Evolutionary conservation across 106 monocot genomes (phyloP).

Genomic region (Dendrobium officinale): DNA sequence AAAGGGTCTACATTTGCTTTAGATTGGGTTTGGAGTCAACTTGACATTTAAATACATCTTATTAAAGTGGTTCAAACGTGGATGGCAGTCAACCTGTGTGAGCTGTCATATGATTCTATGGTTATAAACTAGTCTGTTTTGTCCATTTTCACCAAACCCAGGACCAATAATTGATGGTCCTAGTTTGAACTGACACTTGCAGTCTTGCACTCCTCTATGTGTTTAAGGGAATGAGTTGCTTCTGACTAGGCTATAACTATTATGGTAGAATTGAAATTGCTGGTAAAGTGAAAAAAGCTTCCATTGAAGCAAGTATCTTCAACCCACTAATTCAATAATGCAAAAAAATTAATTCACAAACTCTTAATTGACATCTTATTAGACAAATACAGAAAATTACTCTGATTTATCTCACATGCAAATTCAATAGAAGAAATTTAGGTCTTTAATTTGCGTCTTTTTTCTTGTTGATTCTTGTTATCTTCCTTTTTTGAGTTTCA

Average conservation of each 20-base stretch:
- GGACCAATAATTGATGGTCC: not conserved
- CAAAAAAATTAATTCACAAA: too few species aligned
- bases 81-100: too few species aligned
- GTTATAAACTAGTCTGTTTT: not conserved
- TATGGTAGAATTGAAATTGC: too few species aligned
- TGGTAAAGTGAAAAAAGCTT: too few species aligned
- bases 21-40: not conserved
- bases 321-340: too few species aligned
- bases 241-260: too few species aligned
- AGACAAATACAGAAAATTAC: too few species aligned
- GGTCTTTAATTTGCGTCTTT: not conserved
- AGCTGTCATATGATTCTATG: not conserved
- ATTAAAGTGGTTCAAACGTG: not conserved
- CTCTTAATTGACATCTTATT: too few species aligned
- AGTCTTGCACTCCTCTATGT: too few species aligned
- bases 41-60: not conserved
- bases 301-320: too few species aligned
- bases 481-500: not conserved
- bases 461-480: not conserved
- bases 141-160: not conserved
- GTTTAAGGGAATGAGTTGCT: too few species aligned
- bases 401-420: not conserved
- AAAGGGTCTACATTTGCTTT: not conserved
- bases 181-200: not conserved
- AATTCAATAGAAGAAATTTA: not conserved